Percentiles rank a stretch among this genome's conserved stretches.
phyloP scores from a whole-genome alignment of 768 basidiomycete genomes.

The Collybiopsis luxurians region DNA sequence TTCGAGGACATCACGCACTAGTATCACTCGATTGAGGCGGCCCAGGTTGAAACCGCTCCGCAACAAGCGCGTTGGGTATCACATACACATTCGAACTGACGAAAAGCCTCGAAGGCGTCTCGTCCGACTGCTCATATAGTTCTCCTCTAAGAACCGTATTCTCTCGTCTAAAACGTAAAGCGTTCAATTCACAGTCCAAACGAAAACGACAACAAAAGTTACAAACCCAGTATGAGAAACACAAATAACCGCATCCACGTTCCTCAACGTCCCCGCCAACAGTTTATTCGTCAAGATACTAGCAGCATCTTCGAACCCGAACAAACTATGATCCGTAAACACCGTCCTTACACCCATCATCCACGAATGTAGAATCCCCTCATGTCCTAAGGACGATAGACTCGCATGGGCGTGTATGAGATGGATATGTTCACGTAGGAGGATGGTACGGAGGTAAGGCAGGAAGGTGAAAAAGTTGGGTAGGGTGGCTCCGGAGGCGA shows the following conservation, averaged over 20 bases:
- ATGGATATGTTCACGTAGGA: conserved; percentile 82
- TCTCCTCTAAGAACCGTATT: conserved; percentile 91
- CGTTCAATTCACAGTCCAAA: conserved; percentile 1
- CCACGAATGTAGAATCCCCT: conserved; percentile 88
- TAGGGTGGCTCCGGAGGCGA: conserved; percentile 89
- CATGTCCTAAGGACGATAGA: conserved; percentile 87
- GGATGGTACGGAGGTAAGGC: conserved; percentile 87
- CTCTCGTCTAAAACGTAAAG: conserved; percentile 68
- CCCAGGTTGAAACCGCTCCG: conserved; percentile 80
- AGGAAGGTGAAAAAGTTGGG: conserved; percentile 93
- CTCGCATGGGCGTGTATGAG: conserved; percentile 92
- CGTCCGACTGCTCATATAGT: conserved; percentile 53
- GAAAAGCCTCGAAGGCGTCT: conserved; percentile 39
- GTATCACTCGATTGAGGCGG: conserved; percentile 45
- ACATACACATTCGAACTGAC: conserved; percentile 74
- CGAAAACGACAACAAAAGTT: background rate
- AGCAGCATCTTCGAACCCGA: conserved; percentile 96
- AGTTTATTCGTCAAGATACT: conserved; percentile 98
- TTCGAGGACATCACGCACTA: conserved; percentile 41
- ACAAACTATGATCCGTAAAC: conserved; percentile 96
- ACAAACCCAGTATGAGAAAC: conserved; percentile 94
- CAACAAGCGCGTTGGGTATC: conserved; percentile 89
- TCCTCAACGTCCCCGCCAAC: conserved; percentile 78
- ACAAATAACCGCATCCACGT: conserved; percentile 93
- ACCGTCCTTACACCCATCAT: conserved; percentile 86